These are phyloP conservation scores for Malassezia dermatis DNA, from an alignment of 1,284 basidiomycete species.

Conservation along the genomic window DNA sequence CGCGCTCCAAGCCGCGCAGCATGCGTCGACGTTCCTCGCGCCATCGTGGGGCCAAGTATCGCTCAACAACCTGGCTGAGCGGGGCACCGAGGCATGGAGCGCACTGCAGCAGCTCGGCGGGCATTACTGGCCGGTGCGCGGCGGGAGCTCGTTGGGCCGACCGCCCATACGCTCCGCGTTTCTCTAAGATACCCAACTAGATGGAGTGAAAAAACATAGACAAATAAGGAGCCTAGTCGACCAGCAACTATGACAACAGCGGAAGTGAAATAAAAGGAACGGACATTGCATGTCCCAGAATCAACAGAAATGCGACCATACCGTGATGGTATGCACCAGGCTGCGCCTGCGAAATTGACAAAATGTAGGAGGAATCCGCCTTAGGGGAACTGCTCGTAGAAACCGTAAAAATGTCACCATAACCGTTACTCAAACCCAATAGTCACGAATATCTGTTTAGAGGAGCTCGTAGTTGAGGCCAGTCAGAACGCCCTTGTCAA, in stretches of 20 bases:
- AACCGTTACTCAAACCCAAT: neutral
- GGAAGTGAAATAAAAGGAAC: conserved; percentile 3
- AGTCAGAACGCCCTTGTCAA: conserved; percentile 30
- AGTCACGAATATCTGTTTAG: conserved; percentile 3
- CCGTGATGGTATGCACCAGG: neutral
- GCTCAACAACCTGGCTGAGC: conserved; percentile 4
- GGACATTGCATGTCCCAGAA: neutral
- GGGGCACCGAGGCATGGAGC: neutral
- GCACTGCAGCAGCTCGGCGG: conserved; percentile 9
- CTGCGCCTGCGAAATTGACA: neutral
- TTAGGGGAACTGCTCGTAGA: neutral
- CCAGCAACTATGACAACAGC: conserved; percentile 13
- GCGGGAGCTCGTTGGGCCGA: neutral
- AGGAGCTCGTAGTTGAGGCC: conserved; percentile 21
- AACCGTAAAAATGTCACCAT: neutral
- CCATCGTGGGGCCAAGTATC: conserved; percentile 5
- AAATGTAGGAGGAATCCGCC: neutral
- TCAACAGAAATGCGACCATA: neutral
- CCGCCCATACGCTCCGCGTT: neutral
- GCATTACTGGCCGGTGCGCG: conserved; percentile 3
- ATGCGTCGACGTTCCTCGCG: neutral
- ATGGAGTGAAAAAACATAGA: neutral
- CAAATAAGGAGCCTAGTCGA: conserved; percentile 7
- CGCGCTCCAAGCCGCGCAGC: neutral
- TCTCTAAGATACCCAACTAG: neutral